Base-by-base conservation (phyloP, 805 yeast species). In the Wickerhamomyces rabaulensis region DNA sequence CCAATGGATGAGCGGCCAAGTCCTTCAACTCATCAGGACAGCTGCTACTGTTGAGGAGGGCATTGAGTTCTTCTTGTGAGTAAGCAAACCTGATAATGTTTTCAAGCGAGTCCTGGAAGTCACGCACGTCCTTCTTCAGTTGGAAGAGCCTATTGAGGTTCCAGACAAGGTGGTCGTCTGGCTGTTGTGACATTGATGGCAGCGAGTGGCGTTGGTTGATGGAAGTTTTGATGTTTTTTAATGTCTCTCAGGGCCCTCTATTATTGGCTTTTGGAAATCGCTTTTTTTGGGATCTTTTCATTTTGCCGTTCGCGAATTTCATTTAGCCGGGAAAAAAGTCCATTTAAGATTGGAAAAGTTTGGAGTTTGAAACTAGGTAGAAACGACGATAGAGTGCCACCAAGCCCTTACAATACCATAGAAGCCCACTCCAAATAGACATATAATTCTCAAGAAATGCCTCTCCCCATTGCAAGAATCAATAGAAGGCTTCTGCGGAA, bases 41-140 rank as follows among this genome's bases (percentile, higher is more conserved):
- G 9, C 20, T 27, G 4, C 13, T 13, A 5, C 35, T 27, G 22
- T 17, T 4, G 9, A 21, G n/a, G 10, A 40, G 38, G 9, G 17
- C 21, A 4, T 21, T 26, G 3, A 41, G 10, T 22, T 45, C 35
- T 6, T 23, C 39, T 22, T 29, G 22, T 1, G 44, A 22, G 16
- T 20, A 41, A 12, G 39, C 48, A 21, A 36, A 31, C 9, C 22
- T 19, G 10, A 37, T 7, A 6, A 45, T 45, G 27, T 45, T 41
- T 8, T 45, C 48, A 15, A 45, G 17, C 3, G 44, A n/a, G 29
- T 45, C 42, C 16, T 45, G 44, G 2, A 45, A 19, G 31, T 41
- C 44, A n/a, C 33, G 41, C 5, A 41, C 48, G 16, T 41, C 44
- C 12, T 41, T 45, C 22, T 45, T 45, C 13, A 45, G 25, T 13